These are phyloP conservation scores for Podospora fimiseda DNA, from an alignment of 495 filamentous ascomycete species.

Conservation along the genomic window DNA sequence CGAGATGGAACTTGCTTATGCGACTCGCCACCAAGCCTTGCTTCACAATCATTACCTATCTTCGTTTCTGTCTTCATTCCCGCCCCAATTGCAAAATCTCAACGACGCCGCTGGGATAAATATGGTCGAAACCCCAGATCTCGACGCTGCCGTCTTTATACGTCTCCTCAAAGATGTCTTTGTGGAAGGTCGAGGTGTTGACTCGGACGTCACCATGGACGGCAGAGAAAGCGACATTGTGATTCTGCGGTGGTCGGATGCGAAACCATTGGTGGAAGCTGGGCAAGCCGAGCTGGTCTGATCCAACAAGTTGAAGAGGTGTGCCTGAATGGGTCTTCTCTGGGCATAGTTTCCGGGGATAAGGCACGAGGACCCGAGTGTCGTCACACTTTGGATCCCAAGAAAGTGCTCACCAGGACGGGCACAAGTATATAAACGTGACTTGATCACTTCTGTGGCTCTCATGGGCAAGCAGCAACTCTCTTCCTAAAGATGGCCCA, in stretches of 20 bases:
- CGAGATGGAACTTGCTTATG: conserved; percentile 64
- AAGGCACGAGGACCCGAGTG: not conserved
- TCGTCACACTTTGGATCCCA: no score
- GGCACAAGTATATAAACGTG: no score
- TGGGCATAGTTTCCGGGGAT: no score
- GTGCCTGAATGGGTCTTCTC: no score
- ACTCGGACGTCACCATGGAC: conserved; percentile 49
- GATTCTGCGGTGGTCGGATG: conserved; percentile 80
- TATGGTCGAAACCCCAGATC: conserved; percentile 87
- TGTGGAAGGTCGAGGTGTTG: conserved; percentile 51
- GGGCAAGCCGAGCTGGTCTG: conserved; percentile 82
- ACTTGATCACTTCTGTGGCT: no score
- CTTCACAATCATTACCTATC: conserved; percentile 74
- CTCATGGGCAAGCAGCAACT: no score
- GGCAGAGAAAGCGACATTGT: conserved; percentile 78
- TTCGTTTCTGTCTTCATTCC: conserved; percentile 77
- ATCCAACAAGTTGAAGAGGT: conserved; percentile 11
- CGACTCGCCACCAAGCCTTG: conserved; percentile 72
- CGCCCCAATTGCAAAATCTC: conserved; percentile 63
- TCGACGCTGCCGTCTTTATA: conserved; percentile 76
- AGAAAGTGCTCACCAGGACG: no score
- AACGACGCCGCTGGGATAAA: conserved; percentile 85
- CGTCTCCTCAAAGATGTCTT: conserved; percentile 58
- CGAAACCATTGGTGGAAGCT: conserved; percentile 60
- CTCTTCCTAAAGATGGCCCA: no score